Evolutionary conservation across 257 asterid genomes (phyloP).

Genomic region (Agastache rugosa): DNA sequence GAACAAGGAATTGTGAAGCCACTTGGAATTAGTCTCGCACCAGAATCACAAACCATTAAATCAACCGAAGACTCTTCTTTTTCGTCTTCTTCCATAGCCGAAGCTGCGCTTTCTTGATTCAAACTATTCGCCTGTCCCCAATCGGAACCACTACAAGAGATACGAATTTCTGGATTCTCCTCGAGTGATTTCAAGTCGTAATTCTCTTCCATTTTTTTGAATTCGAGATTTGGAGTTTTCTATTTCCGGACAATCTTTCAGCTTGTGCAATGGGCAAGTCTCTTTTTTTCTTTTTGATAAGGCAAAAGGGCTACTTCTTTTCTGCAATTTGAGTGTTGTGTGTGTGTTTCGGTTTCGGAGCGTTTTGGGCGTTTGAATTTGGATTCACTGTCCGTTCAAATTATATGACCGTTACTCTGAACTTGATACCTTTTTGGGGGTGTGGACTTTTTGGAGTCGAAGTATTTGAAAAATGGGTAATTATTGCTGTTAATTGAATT

Average conservation of each 20-base stretch:
- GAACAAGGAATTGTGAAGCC: slow-evolving; percentile 62
- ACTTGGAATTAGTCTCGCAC: slow-evolving; percentile 59
- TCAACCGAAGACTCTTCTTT: slow-evolving; percentile 57
- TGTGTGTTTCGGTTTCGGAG: slow-evolving; percentile 17
- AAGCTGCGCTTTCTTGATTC: slow-evolving; percentile 54
- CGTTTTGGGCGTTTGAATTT: slow-evolving; percentile 42
- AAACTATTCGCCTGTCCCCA: slow-evolving; percentile 36
- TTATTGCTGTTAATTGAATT: background rate
- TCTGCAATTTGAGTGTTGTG: slow-evolving; percentile 23
- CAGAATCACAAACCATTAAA: slow-evolving; percentile 75
- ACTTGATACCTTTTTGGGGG: slow-evolving; percentile 6
- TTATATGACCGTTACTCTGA: slow-evolving; percentile 40
- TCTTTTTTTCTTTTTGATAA: background rate
- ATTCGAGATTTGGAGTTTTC: slow-evolving; percentile 1
- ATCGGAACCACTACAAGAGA: slow-evolving; percentile 35
- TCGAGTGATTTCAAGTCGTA: slow-evolving; percentile 34
- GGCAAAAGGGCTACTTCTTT: background rate
- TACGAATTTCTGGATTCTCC: slow-evolving; percentile 45
- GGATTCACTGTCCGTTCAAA: slow-evolving; percentile 32
- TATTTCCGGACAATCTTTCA: slow-evolving; percentile 9
- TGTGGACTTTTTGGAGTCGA: background rate
- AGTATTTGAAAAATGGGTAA: background rate
- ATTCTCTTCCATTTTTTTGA: slow-evolving; percentile 52
- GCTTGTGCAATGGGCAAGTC: background rate
- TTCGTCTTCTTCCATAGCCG: slow-evolving; percentile 69